phyloP scores from a whole-genome alignment of 306 rosid species.

The Chamaecrista fasciculata region DNA sequence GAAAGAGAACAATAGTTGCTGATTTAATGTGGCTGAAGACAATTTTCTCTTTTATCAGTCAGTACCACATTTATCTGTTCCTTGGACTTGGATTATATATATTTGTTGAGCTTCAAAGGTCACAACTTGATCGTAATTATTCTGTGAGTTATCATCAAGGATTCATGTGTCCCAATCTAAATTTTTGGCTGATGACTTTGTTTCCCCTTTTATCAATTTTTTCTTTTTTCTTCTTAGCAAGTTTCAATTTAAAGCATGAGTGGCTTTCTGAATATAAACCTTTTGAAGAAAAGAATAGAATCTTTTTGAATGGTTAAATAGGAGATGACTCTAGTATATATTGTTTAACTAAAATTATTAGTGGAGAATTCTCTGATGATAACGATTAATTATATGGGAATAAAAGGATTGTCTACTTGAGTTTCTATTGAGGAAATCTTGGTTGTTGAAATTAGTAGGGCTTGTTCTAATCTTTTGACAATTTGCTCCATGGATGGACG shows the following conservation, averaged over 20 bases:
- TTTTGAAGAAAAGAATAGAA: too few relatives aligned
- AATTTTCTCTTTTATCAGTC: background rate
- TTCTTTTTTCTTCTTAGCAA: background rate
- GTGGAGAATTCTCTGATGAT: background rate
- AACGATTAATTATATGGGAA: background rate
- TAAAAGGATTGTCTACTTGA: constrained; percentile 14
- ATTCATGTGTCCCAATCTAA: background rate
- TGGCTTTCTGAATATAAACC: background rate
- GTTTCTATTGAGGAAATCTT: constrained; percentile 30
- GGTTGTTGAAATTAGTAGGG: constrained; percentile 29
- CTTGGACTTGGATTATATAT: background rate
- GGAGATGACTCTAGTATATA: background rate
- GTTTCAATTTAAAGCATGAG: background rate
- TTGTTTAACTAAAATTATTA: too few relatives aligned
- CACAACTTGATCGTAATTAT: background rate
- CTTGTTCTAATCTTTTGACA: constrained; percentile 39
- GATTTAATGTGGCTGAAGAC: background rate
- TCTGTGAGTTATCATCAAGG: background rate
- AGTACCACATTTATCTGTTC: background rate
- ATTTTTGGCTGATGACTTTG: background rate
- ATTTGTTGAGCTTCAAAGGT: background rate
- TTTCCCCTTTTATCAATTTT: too few relatives aligned
- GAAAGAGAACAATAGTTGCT: background rate
- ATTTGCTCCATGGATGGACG: constrained; percentile 44
- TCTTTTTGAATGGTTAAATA: too few relatives aligned